These are phyloP conservation scores for Raphanus raphanistrum DNA, from an alignment of 345 rosid species.

Conservation along the genomic window DNA sequence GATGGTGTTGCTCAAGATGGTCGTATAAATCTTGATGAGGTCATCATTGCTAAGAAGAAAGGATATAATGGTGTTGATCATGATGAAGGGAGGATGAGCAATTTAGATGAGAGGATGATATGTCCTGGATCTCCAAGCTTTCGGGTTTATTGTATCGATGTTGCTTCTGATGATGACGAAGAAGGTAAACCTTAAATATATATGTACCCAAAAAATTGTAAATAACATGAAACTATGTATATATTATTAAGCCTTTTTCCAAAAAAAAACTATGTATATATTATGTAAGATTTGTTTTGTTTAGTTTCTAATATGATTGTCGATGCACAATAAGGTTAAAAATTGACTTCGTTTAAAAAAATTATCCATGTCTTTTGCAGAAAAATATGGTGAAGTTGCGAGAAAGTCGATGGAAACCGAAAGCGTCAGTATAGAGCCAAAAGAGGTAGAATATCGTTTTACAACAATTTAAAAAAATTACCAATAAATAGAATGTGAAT, in stretches of 20 bases:
- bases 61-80: background rate
- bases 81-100: constrained; percentile 19
- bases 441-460: constrained; percentile 23
- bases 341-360: background rate
- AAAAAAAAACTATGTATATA: background rate
- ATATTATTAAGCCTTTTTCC: background rate
- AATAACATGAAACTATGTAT: background rate
- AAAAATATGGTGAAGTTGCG: constrained; percentile 22
- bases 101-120: constrained; percentile 30
- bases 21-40: background rate
- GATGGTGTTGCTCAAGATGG: background rate
- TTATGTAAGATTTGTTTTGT: background rate
- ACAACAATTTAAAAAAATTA: background rate
- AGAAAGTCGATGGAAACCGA: constrained; percentile 31
- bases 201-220: background rate
- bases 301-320: background rate
- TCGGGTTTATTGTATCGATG: constrained; percentile 46
- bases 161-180: constrained; percentile 22
- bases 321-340: background rate
- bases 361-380: constrained; percentile 11
- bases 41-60: background rate
- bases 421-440: constrained; percentile 27
- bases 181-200: constrained; percentile 25
- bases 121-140: constrained; percentile 50
- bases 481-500: background rate